These are phyloP conservation scores for Falciphora oryzae DNA, from an alignment of 2,329 filamentous ascomycete genomes.

Conservation along the genomic window DNA sequence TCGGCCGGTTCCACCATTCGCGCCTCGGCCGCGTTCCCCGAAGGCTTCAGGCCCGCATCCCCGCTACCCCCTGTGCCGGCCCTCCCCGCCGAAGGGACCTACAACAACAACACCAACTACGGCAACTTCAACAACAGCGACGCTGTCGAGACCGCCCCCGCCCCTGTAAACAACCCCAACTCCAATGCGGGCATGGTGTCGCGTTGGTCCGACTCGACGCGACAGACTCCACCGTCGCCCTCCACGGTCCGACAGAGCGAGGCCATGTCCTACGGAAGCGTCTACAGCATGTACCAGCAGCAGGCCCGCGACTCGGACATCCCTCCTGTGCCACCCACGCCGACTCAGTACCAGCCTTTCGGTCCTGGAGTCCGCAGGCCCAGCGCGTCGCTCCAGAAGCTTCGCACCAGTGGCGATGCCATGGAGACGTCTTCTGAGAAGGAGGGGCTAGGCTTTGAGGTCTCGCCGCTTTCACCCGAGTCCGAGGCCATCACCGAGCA, in stretches of 20 bases:
- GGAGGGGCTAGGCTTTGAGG: not conserved
- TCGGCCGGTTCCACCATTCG: not conserved
- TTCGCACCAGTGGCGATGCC: not conserved
- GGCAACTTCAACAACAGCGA: too few relatives aligned
- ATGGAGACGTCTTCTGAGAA: not conserved
- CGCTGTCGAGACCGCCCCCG: too few relatives aligned
- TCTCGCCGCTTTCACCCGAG: too few relatives aligned
- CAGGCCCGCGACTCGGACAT: not conserved
- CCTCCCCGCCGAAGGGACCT: not conserved
- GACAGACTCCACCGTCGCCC: not conserved
- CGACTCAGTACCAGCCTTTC: not conserved
- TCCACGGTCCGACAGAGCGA: constrained; percentile 1
- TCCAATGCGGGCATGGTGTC: constrained; percentile 4
- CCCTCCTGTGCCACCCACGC: not conserved
- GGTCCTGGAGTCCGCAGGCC: not conserved
- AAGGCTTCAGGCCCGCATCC: constrained; percentile 3
- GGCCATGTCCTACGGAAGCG: not conserved
- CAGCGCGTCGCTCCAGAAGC: not conserved
- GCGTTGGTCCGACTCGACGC: constrained; percentile 10
- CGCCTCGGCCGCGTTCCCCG: not conserved
- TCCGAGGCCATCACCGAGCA: not conserved
- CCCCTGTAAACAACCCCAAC: not conserved
- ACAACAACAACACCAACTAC: not conserved
- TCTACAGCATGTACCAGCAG: constrained; percentile 7
- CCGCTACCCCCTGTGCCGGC: constrained; percentile 5